A percentile compares a stretch with the other conserved stretches of the same genome.
Evolutionary conservation across 176 grass and related monocot species (phyloP).

Genomic region (Chrysopogon serrulatus): DNA sequence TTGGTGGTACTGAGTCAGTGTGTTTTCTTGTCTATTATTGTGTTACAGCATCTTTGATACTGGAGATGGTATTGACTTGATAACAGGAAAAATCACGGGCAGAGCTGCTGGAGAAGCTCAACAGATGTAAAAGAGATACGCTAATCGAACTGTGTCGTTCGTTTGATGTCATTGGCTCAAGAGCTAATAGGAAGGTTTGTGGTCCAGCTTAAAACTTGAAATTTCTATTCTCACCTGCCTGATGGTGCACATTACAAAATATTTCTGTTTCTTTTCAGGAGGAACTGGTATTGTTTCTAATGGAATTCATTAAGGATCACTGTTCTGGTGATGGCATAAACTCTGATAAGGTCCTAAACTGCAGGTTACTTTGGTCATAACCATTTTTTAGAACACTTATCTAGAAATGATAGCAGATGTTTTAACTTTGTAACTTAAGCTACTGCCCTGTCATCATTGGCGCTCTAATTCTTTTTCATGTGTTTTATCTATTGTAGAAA

Average conservation of each 20-base stretch:
- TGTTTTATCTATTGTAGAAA: constrained; percentile 27
- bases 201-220: neutral
- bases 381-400: neutral
- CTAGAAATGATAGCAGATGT: neutral
- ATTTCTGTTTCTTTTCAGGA: constrained; percentile 21
- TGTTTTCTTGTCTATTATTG: neutral
- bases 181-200: constrained; percentile 42
- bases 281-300: constrained; percentile 36
- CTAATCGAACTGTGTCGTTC: constrained; percentile 36
- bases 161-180: constrained; percentile 31
- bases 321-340: constrained; percentile 17
- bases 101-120: constrained; percentile 44
- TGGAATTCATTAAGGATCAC: constrained; percentile 31
- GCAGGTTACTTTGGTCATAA: constrained; percentile 1
- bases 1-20: neutral
- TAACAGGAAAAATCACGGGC: constrained; percentile 28
- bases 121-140: constrained; percentile 2
- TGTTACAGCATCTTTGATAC: neutral
- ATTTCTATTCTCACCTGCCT: constrained; percentile 22
- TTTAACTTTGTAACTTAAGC: constrained; percentile 10
- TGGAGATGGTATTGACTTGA: neutral
- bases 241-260: neutral
- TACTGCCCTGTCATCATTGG: neutral
- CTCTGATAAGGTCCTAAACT: constrained; percentile 33
- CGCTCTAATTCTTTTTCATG: neutral